These are phyloP conservation scores for Aspergillus panamensis DNA, from an alignment of 495 filamentous ascomycete genomes.

Conservation along the genomic window DNA sequence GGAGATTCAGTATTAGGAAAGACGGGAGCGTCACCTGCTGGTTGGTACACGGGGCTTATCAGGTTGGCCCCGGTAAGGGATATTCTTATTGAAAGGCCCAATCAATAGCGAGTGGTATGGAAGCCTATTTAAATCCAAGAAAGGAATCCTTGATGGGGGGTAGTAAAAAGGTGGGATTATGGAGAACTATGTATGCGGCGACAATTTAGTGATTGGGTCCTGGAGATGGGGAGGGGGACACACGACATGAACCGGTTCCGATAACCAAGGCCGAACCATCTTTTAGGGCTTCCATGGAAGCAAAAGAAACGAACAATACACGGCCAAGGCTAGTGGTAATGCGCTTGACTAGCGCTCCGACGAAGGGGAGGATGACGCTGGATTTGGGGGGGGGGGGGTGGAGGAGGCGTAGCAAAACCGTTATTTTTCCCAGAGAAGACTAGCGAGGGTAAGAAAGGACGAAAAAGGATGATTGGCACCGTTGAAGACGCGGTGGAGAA, in stretches of 20 bases:
- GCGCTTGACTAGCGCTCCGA: background rate
- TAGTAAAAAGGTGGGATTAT: background rate
- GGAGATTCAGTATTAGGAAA: slow-evolving; percentile 2
- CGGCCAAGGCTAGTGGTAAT: background rate
- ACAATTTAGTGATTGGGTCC: background rate
- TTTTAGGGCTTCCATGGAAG: background rate
- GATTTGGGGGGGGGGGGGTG: background rate
- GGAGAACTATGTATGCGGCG: background rate
- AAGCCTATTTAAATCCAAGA: background rate
- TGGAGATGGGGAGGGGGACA: background rate
- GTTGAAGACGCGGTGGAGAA: background rate
- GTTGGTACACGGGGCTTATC: slow-evolving; percentile 34
- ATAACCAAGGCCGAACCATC: background rate
- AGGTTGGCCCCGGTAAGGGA: slow-evolving; percentile 27
- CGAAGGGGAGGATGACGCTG: background rate
- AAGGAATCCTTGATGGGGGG: background rate
- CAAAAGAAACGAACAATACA: background rate
- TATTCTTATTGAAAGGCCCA: slow-evolving; percentile 17
- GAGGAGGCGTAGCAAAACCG: slow-evolving; percentile 1
- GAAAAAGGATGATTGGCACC: background rate
- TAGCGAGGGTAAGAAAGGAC: background rate
- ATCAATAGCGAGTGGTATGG: slow-evolving; percentile 20
- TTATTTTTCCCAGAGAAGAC: background rate
- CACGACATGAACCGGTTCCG: background rate
- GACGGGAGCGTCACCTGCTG: slow-evolving; percentile 1